Percentiles rank a stretch among this genome's conserved stretches.
These are phyloP conservation scores for Rhodosporidiobolus odoratus DNA, from an alignment of 768 basidiomycete genomes.

Conservation along the genomic window DNA sequence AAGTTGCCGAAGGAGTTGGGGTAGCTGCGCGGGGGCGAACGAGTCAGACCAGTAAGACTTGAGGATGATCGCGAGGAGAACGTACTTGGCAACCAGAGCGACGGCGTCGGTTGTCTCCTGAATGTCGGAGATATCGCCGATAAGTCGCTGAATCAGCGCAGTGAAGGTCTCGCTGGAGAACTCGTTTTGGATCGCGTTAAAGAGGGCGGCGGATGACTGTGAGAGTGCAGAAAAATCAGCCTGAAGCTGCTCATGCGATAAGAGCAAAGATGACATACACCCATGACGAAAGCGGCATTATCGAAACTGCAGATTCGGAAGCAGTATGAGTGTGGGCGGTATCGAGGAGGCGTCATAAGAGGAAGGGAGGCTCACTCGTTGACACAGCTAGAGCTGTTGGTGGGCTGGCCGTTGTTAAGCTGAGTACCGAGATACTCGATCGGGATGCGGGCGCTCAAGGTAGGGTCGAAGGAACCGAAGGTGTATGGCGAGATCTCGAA, in stretches of 20 bases:
- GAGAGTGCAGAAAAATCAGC: background rate
- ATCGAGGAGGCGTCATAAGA: background rate
- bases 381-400: conserved; percentile 57
- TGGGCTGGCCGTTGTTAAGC: conserved; percentile 57
- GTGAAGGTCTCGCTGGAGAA: background rate
- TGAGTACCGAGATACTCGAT: conserved; percentile 59
- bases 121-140: conserved; percentile 32
- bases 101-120: conserved; percentile 26
- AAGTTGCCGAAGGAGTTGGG: conserved; percentile 53
- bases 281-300: conserved; percentile 15
- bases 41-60: background rate
- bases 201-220: conserved; percentile 43
- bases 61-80: background rate
- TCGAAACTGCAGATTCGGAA: conserved; percentile 57
- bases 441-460: conserved; percentile 60
- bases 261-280: background rate
- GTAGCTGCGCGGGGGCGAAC: conserved; percentile 18
- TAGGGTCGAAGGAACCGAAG: conserved; percentile 68
- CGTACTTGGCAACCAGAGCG: conserved; percentile 40
- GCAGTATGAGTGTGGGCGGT: background rate
- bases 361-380: conserved; percentile 53
- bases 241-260: background rate
- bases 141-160: conserved; percentile 2
- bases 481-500: conserved; percentile 33
- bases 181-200: conserved; percentile 35